A percentile compares a stretch with the other conserved stretches of the same genome.
These are phyloP conservation scores for Pseudopyricularia cyperi DNA, from an alignment of 2,329 filamentous ascomycete species.

Conservation along the genomic window DNA sequence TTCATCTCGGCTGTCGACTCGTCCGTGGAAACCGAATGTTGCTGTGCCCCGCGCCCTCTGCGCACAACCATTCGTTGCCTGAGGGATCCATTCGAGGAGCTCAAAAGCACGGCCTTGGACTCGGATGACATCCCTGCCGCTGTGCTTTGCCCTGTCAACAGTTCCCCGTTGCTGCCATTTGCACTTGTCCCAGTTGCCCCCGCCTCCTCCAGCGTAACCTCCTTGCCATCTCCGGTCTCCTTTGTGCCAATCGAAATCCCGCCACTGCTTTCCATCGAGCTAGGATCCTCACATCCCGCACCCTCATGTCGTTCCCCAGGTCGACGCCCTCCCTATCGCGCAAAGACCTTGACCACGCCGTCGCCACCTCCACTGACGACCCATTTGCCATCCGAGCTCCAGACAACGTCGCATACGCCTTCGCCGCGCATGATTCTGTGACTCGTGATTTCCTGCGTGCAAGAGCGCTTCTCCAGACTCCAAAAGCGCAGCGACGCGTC, in stretches of 20 bases:
- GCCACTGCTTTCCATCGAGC: not conserved
- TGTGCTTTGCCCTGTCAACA: not conserved
- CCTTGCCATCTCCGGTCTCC: not conserved
- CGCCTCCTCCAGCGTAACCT: not conserved
- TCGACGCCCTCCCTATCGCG: conserved; percentile 25
- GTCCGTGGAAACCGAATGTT: not conserved
- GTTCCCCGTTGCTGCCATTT: not conserved
- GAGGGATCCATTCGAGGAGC: not conserved
- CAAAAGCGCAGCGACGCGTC: conserved; percentile 94
- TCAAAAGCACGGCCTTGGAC: not conserved
- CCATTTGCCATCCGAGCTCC: conserved; percentile 90
- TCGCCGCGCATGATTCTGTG: conserved; percentile 93
- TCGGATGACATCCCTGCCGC: not conserved
- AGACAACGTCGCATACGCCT: conserved; percentile 85
- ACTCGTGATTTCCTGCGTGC: conserved; percentile 87
- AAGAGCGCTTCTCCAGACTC: conserved; percentile 89
- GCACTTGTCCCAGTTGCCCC: not conserved
- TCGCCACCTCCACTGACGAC: conserved; percentile 92
- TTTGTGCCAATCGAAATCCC: not conserved
- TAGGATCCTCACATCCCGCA: not conserved
- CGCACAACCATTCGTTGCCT: not conserved
- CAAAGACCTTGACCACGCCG: conserved; percentile 88
- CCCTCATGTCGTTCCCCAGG: not conserved
- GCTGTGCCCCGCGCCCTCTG: not conserved
- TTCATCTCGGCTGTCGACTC: not conserved